phyloP scores from a whole-genome alignment of 352 stramenopile genomes.

The Blastocystis sp. region DNA sequence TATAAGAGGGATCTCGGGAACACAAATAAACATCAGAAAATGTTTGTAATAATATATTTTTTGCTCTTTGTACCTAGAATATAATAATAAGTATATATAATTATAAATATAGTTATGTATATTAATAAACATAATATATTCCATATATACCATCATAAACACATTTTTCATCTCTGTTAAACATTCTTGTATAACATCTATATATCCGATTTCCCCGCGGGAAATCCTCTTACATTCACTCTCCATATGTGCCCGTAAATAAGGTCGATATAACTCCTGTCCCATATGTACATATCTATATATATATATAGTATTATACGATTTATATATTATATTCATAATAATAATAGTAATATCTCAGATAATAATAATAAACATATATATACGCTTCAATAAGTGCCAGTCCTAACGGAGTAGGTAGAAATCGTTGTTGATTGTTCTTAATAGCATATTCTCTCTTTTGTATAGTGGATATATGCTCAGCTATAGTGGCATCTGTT shows the following conservation, averaged over 20 bases:
- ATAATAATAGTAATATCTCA: slow-evolving; percentile 48
- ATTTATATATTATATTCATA: too few relatives aligned
- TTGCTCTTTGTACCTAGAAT: slow-evolving; percentile 34
- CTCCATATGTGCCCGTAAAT: slow-evolving; percentile 73
- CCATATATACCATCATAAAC: slow-evolving; percentile 40
- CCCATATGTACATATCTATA: slow-evolving; percentile 72
- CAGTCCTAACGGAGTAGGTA: slow-evolving; percentile 62
- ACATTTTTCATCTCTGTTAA: slow-evolving; percentile 61
- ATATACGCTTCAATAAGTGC: slow-evolving; percentile 68
- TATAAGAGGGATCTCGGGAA: too few relatives aligned
- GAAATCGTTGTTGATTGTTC: slow-evolving; percentile 69
- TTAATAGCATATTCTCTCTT: slow-evolving; percentile 85
- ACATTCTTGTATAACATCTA: slow-evolving; percentile 55
- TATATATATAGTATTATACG: neutral
- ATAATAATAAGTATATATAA: slow-evolving; percentile 52
- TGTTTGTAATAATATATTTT: slow-evolving; percentile 54
- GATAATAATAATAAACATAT: too few relatives aligned
- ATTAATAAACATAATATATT: too few relatives aligned
- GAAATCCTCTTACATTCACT: slow-evolving; percentile 67
- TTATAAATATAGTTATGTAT: too few relatives aligned
- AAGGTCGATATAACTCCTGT: slow-evolving; percentile 78
- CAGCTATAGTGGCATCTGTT: slow-evolving; percentile 76
- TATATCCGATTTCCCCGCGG: slow-evolving; percentile 53
- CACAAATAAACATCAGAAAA: too few relatives aligned
- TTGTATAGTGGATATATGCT: slow-evolving; percentile 95